phyloP scores from a whole-genome alignment of 805 yeast species.

The Teunomyces stri region DNA sequence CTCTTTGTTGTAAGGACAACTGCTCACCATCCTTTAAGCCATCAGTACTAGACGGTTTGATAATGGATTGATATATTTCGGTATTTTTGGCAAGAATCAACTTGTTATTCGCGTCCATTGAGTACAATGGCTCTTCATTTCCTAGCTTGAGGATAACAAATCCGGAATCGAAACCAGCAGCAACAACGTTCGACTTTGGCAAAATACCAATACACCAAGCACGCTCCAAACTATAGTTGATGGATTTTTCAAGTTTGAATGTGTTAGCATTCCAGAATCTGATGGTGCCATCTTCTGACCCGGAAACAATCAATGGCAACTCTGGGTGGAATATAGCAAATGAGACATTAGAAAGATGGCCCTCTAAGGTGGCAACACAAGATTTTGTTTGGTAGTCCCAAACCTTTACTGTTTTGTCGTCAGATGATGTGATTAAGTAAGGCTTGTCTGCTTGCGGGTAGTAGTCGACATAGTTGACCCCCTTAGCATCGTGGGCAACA shows the following conservation, averaged over 20 bases:
- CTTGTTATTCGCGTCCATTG: constrained; percentile 92
- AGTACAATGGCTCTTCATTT: constrained; percentile 88
- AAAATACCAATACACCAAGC: constrained; percentile 91
- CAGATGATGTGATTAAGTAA: constrained; percentile 85
- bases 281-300: constrained; percentile 93
- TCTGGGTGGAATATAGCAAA: constrained; percentile 99
- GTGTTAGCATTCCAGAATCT: constrained; percentile 95
- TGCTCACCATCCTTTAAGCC: constrained; percentile 77
- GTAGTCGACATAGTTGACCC: constrained; percentile 94
- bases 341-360: constrained; percentile 91
- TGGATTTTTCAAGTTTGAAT: constrained; percentile 87
- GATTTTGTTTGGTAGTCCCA: constrained; percentile 99
- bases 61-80: constrained; percentile 81
- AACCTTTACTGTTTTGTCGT: constrained; percentile 81
- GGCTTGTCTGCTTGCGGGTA: constrained; percentile 98
- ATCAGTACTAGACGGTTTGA: constrained; percentile 62
- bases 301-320: constrained; percentile 89
- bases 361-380: constrained; percentile 90
- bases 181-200: constrained; percentile 69
- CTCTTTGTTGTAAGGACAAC: constrained; percentile 76
- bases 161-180: constrained; percentile 95
- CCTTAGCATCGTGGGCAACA: constrained; percentile 86
- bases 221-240: constrained; percentile 89
- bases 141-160: constrained; percentile 86
- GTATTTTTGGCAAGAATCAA: constrained; percentile 87